phyloP scores from a whole-genome alignment of 257 asterid genomes.

The Hygrophila difformis region DNA sequence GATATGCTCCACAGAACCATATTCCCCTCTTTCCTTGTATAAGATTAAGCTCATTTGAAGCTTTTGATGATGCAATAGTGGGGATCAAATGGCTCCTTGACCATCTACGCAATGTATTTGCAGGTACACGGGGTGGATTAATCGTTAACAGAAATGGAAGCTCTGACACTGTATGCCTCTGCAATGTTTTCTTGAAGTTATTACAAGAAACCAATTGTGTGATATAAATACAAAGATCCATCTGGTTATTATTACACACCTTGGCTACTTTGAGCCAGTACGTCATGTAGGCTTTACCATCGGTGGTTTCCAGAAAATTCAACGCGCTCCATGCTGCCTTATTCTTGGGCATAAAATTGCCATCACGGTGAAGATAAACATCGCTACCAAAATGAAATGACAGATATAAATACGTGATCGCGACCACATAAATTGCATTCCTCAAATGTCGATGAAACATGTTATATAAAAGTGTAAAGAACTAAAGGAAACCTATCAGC shows the following conservation, averaged over 20 bases:
- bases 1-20: constrained; percentile 99
- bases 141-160: constrained; percentile 70
- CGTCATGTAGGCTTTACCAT: constrained; percentile 62
- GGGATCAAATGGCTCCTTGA: constrained; percentile 88
- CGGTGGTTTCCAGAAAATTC: constrained; percentile 74
- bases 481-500: constrained; percentile 54
- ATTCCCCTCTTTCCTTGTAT: constrained; percentile 87
- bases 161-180: constrained; percentile 29
- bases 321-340: constrained; percentile 90
- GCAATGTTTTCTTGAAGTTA: no score
- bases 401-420: neutral
- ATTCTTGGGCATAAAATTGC: constrained; percentile 65
- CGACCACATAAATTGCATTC: neutral
- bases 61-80: constrained; percentile 85
- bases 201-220: no score
- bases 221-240: neutral
- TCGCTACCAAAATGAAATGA: constrained; percentile 46
- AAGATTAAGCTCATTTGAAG: constrained; percentile 49
- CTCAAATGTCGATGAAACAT: no score
- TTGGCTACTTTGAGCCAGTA: constrained; percentile 87
- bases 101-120: constrained; percentile 67
- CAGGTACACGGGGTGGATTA: constrained; percentile 70
- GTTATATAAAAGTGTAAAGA: neutral
- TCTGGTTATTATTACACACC: constrained; percentile 26
- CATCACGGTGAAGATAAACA: constrained; percentile 81